Evolutionary conservation across 768 basidiomycete species (phyloP).

Genomic region (Naematelia encephala): DNA sequence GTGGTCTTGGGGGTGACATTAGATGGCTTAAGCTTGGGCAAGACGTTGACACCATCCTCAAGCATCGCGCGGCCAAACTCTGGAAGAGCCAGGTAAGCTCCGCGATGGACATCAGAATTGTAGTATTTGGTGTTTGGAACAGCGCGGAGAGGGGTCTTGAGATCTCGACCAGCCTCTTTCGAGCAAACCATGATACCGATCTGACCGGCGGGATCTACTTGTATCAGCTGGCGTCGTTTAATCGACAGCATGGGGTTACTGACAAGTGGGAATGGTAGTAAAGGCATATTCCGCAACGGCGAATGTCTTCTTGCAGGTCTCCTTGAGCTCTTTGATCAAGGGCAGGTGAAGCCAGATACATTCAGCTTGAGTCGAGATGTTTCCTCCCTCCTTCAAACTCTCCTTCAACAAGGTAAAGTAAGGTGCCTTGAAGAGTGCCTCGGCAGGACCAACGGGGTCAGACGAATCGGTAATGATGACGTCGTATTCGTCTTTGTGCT

Average conservation of each 20-base stretch:
- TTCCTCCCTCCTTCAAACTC: slow-evolving; percentile 80
- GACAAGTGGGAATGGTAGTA: slow-evolving; percentile 89
- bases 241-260: slow-evolving; percentile 13
- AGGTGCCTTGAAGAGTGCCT: slow-evolving; percentile 88
- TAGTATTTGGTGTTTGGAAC: slow-evolving; percentile 77
- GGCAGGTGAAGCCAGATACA: slow-evolving; percentile 90
- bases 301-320: slow-evolving; percentile 71
- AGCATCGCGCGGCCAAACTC: slow-evolving; percentile 78
- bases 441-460: slow-evolving; percentile 94
- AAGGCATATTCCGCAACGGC: slow-evolving; percentile 81
- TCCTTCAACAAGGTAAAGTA: slow-evolving; percentile 94
- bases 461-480: slow-evolving; percentile 99
- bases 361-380: slow-evolving; percentile 94
- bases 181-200: slow-evolving; percentile 92
- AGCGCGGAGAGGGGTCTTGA: slow-evolving; percentile 69
- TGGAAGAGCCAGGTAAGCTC: slow-evolving; percentile 79
- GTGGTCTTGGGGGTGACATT: slow-evolving; percentile 54
- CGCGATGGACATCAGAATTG: slow-evolving; percentile 71
- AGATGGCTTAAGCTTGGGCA: slow-evolving; percentile 48
- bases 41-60: slow-evolving; percentile 66
- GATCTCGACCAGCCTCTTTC: slow-evolving; percentile 64
- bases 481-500: slow-evolving; percentile 83
- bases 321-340: slow-evolving; percentile 72
- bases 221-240: slow-evolving; percentile 2
- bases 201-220: slow-evolving; percentile 79